A percentile compares a stretch with the other conserved stretches of the same genome.
These are phyloP conservation scores for Schizophyllum commune DNA, from an alignment of 1,284 basidiomycete species.

Conservation along the genomic window DNA sequence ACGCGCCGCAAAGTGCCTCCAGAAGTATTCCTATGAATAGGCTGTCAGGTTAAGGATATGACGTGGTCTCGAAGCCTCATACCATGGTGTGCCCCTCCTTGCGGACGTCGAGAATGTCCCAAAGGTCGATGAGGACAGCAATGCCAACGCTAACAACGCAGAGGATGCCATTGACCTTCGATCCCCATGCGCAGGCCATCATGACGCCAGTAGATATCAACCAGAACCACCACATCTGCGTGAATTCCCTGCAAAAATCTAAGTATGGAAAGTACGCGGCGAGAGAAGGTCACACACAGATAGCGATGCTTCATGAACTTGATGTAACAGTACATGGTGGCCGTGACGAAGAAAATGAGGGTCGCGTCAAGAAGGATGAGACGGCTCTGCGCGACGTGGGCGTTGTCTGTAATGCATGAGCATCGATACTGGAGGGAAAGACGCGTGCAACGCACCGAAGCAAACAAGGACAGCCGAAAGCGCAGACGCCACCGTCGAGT, in stretches of 20 bases:
- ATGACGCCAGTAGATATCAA: slow-evolving; percentile 84
- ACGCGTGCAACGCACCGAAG: slow-evolving; percentile 57
- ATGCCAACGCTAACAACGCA: slow-evolving; percentile 87
- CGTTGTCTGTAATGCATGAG: slow-evolving; percentile 66
- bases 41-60: slow-evolving; percentile 2
- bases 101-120: slow-evolving; percentile 88
- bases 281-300: slow-evolving; percentile 37
- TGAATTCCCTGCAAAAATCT: slow-evolving; percentile 62
- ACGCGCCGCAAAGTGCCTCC: slow-evolving; percentile 84
- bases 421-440: background rate
- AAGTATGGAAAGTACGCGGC: slow-evolving; percentile 6
- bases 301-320: slow-evolving; percentile 95
- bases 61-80: slow-evolving; percentile 18
- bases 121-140: slow-evolving; percentile 90
- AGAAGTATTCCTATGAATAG: slow-evolving; percentile 71
- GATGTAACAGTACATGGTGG: slow-evolving; percentile 93
- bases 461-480: slow-evolving; percentile 84
- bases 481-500: slow-evolving; percentile 81
- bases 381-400: slow-evolving; percentile 91
- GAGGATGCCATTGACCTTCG: slow-evolving; percentile 96
- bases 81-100: slow-evolving; percentile 77
- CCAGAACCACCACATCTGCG: slow-evolving; percentile 93
- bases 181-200: slow-evolving; percentile 94
- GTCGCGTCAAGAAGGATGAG: slow-evolving; percentile 95
- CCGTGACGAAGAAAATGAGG: slow-evolving; percentile 91